Percentiles rank a stretch among this genome's conserved stretches.
Evolutionary conservation across 768 basidiomycete species (phyloP).

Genomic region (Cyclocybe aegerita): DNA sequence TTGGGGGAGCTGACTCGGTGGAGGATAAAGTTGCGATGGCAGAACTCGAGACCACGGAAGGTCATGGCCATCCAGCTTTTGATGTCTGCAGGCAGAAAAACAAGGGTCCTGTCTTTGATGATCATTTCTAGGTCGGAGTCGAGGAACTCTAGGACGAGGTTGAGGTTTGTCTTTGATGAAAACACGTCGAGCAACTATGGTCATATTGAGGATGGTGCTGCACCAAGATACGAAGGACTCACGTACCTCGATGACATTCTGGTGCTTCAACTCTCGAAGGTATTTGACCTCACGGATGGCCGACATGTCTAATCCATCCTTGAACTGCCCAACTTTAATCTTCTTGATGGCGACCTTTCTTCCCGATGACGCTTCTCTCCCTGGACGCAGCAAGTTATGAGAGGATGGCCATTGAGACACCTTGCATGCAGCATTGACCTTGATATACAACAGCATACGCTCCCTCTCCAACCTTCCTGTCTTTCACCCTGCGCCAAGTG

Average conservation of each 20-base stretch:
- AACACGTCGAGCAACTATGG: conserved; percentile 91
- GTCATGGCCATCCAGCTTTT: conserved; percentile 99
- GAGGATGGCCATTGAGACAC: conserved; percentile 1
- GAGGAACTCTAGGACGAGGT: conserved; percentile 95
- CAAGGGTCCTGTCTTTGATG: conserved; percentile 89
- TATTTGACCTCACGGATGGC: conserved; percentile 98
- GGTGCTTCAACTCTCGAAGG: conserved; percentile 89
- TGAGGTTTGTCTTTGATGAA: conserved; percentile 94
- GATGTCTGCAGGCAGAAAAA: conserved; percentile 94
- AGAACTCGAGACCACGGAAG: conserved; percentile 96
- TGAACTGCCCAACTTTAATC: conserved; percentile 94
- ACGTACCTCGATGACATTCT: conserved; percentile 89
- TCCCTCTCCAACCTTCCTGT: conserved; percentile 85
- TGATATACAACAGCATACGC: conserved; percentile 95
- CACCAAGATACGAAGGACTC: neutral
- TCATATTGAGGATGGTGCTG: neutral
- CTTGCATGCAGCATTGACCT: conserved; percentile 49
- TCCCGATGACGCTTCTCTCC: conserved; percentile 70
- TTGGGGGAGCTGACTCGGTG: conserved; percentile 66
- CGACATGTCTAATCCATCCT: conserved; percentile 98
- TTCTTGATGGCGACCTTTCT: conserved; percentile 97
- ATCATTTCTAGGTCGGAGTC: conserved; percentile 96
- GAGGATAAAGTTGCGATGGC: conserved; percentile 90
- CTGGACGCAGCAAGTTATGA: conserved; percentile 34
- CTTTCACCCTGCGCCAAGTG: conserved; percentile 59